Base-by-base conservation (phyloP, 345 rosid species). In the Dipteronia dyeriana region DNA sequence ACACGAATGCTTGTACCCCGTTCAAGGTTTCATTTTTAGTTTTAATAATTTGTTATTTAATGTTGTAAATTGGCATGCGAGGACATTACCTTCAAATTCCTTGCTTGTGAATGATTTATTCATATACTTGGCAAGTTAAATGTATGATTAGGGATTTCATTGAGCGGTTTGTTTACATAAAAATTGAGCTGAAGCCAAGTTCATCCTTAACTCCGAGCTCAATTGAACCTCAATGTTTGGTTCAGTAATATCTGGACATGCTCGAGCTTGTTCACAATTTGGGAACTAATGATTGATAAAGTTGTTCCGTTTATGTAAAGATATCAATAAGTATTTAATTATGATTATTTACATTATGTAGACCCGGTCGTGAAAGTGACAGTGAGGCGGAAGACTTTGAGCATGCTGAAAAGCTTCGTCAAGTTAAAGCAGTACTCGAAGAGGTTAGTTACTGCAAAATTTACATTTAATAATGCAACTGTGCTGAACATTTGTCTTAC, bases 341-440 rank as follows among this genome's bases (percentile, higher is more conserved):
- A 64, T 67, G 20, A 45, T 78, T 67, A 49, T 80, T 83, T 85
- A 70, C 51, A 81, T 81, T 73, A 65, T 75, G 25, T 68, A 94
- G 98, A 78, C 84, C 93, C 64, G 98, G 92, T 76, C 94, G 90
- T 78, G 98, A 91, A 86, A 91, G 98, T 90, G 99, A 97, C 73
- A 94, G 93, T 76, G 99, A 97, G 88, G 96, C 99, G 61, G 99
- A 97, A 85, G 99, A 92, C 84, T 74, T 90, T 76, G 99, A 97
- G 85, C 99, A 97, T 82, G 97, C 98, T 80, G 99, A 97, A 85
- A 97, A 94, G 90, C 94, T 97, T 86, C 97, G 97, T 49, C 99
- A 92, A 85, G 99, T 97, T 61, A 97, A 94, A 90, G 98, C 95
- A 45, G 99, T 94, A 68, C 97, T 97, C 74, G 99, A 94, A 84